Conservation (phyloP, 2,329 filamentous ascomycete species). For the Phymatotrichopsis omnivora region DNA sequence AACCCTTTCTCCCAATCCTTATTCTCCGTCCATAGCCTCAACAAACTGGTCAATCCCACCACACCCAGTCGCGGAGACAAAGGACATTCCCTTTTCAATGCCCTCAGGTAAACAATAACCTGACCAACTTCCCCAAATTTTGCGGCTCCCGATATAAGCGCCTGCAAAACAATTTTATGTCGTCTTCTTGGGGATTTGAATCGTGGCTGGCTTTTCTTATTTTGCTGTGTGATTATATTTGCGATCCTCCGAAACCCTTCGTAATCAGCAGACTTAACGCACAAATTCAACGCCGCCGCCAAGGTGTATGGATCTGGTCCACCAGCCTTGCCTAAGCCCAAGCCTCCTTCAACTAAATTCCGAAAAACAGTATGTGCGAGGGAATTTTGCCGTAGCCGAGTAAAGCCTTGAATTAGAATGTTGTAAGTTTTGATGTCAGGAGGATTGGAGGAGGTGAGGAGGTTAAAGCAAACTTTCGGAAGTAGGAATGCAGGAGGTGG, state of each 20-base stretch:
- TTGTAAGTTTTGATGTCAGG: conserved; percentile 64
- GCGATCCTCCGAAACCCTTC: conserved; percentile 16
- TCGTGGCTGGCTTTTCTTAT: conserved; percentile 12
- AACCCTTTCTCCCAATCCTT: conserved; percentile 18
- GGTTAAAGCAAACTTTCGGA: conserved; percentile 48
- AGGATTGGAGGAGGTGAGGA: conserved; percentile 51
- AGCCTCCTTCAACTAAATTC: conserved; percentile 13
- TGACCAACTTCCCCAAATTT: conserved; percentile 19
- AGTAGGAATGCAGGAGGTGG: conserved; percentile 15
- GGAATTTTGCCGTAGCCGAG: conserved; percentile 41
- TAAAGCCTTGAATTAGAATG: conserved; percentile 56
- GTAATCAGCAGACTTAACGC: conserved; percentile 24
- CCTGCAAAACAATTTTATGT: conserved; percentile 13
- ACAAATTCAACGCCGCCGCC: conserved; percentile 22
- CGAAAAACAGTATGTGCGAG: conserved; percentile 45
- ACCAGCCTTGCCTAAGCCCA: conserved; percentile 8
- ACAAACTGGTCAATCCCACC: conserved; percentile 13
- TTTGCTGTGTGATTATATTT: conserved; percentile 11
- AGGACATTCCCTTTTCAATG: conserved; percentile 17
- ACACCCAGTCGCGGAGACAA: conserved; percentile 11
- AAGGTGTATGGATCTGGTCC: conserved; percentile 23
- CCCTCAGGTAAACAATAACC: conserved; percentile 12
- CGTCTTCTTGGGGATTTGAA: too few species aligned
- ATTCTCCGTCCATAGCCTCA: conserved; percentile 21
- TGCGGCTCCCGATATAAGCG: conserved; percentile 19